Evolutionary conservation across 495 filamentous ascomycete species (phyloP), one percentile per base, ranked within the genome.

Genomic region (Penicillium longicatenatum): DNA sequence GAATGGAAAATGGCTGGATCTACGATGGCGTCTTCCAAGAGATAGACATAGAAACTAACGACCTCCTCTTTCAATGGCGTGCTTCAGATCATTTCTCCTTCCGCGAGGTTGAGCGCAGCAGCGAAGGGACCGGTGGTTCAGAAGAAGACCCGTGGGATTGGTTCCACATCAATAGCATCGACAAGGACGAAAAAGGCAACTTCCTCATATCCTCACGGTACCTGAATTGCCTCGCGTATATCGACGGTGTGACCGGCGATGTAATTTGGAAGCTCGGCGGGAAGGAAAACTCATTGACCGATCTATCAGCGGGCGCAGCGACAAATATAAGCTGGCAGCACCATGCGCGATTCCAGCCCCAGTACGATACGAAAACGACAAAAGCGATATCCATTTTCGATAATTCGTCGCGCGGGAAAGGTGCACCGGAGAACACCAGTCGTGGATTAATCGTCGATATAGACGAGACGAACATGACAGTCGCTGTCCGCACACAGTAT

Each of bases 1-100:
- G 73, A 1, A 72, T 70, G 1, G 37, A 64, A 6, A 52, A 77
- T 35, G 82, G 82, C 44, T 83, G 76, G 74, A 74, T 84, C 49
- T 79, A 71, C 26, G 79, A 84, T 54, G 69, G 79, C 19, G 70
- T 76, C 3, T 75, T 84, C 48, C 79, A 81, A 56, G 82, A 84
- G 74, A 63, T 76, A 9, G 66, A 80, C 33, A 63, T 80, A 29
- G 73, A 75, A 44, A 79, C 72, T 2, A 73, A 74, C 35, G 63
- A 72, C 0, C 54, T 78, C 0, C 54, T 77, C 11, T 80, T 76
- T 57, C 53, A 76, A 54, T 82, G 71, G 68, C 65, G 71, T 16
- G 75, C 77, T 8, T 73, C 74, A 14, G 67, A 77, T 6, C 73
- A 79, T 52, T 63, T 70, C 56, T n/a, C 64, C 35, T 48, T 76